Conservation (phyloP, 1,284 basidiomycete genomes). For the Cryptococcus depauperatus region DNA sequence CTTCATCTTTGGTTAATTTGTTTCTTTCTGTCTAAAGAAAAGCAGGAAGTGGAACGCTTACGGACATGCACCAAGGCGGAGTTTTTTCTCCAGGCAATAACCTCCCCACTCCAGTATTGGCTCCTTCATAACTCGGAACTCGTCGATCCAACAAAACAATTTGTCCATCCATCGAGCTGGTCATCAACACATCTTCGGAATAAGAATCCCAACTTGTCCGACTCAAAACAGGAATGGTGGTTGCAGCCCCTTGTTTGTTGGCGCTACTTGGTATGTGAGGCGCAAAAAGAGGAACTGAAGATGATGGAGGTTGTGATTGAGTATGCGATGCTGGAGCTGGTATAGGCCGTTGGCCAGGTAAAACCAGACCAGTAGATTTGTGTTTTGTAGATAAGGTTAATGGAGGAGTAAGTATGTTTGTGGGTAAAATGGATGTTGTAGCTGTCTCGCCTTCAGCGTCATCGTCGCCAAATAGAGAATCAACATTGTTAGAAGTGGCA, state of each 20-base stretch:
- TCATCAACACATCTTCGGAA: slow-evolving; percentile 79
- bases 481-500: slow-evolving; percentile 18
- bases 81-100: slow-evolving; percentile 81
- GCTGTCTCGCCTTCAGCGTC: slow-evolving; percentile 32
- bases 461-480: slow-evolving; percentile 37
- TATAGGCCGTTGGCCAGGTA: slow-evolving; percentile 12
- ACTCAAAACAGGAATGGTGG: slow-evolving; percentile 49
- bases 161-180: slow-evolving; percentile 85
- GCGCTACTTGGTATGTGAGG: slow-evolving; percentile 7
- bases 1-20: too few species aligned
- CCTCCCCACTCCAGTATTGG: slow-evolving; percentile 60
- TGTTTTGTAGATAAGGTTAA: slow-evolving; percentile 1
- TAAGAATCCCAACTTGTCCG: slow-evolving; percentile 55
- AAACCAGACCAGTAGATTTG: slow-evolving; percentile 8
- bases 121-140: slow-evolving; percentile 50
- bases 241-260: slow-evolving; percentile 9
- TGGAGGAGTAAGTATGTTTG: slow-evolving; percentile 6
- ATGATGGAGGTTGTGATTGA: slow-evolving; percentile 7
- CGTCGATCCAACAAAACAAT: slow-evolving; percentile 85
- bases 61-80: slow-evolving; percentile 92
- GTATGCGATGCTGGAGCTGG: neutral
- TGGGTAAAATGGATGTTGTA: slow-evolving; percentile 13
- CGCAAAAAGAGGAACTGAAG: slow-evolving; percentile 14
- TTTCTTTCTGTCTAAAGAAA: neutral
- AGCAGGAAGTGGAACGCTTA: slow-evolving; percentile 43